phyloP scores from a whole-genome alignment of 2,329 filamentous ascomycete species.

The Dactylellina cionopaga region DNA sequence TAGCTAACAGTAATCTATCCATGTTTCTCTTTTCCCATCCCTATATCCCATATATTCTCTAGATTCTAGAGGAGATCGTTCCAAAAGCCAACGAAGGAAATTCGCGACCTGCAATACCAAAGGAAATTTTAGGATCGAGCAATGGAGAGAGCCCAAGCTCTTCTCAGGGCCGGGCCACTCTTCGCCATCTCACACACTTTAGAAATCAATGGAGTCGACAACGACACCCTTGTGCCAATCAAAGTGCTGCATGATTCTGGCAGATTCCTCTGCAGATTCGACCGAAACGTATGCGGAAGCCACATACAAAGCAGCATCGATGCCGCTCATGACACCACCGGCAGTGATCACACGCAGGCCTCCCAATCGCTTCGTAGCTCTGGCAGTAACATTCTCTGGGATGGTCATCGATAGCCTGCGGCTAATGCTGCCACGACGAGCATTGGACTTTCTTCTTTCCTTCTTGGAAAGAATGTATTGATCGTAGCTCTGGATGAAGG shows the following conservation, averaged over 20 bases:
- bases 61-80: constrained; percentile 32
- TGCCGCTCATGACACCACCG: constrained; percentile 79
- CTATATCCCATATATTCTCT: constrained; percentile 18
- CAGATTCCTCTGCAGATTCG: constrained; percentile 78
- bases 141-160: background rate
- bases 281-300: constrained; percentile 83
- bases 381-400: constrained; percentile 31
- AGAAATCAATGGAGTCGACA: constrained; percentile 86
- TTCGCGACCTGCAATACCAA: constrained; percentile 2
- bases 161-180: background rate
- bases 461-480: constrained; percentile 68
- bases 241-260: constrained; percentile 76
- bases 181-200: constrained; percentile 57
- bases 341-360: constrained; percentile 79
- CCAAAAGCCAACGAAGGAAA: constrained; percentile 13
- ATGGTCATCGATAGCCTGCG: constrained; percentile 55
- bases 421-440: constrained; percentile 78
- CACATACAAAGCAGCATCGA: constrained; percentile 86
- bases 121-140: constrained; percentile 12
- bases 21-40: constrained; percentile 27
- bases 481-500: constrained; percentile 62
- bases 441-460: constrained; percentile 85
- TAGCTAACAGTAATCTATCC: constrained; percentile 21
- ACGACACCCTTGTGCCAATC: constrained; percentile 86
- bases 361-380: constrained; percentile 68